A percentile compares a stretch with the other conserved stretches of the same genome.
Conservation (phyloP, 2,329 filamentous ascomycete genomes). For the Pseudocercospora crystallina region DNA sequence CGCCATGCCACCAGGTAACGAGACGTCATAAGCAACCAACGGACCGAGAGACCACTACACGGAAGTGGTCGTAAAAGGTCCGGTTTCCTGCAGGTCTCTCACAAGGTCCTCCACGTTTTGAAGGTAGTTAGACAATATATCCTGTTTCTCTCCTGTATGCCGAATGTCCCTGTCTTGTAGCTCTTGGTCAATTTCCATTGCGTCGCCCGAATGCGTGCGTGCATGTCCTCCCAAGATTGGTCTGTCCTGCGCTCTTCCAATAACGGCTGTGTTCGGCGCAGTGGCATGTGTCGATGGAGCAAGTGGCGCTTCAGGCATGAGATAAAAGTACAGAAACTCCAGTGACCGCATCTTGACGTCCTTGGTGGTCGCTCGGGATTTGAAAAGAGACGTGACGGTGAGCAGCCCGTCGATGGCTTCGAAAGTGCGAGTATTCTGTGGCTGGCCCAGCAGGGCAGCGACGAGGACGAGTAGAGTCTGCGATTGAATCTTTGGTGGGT, state of each 20-base stretch:
- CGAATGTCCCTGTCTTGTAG: conserved; percentile 47
- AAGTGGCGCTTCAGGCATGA: conserved; percentile 80
- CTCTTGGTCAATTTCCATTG: conserved; percentile 36
- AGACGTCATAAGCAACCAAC: no score
- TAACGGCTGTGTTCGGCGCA: conserved; percentile 29
- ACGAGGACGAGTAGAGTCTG: conserved; percentile 88
- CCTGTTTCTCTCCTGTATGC: conserved; percentile 78
- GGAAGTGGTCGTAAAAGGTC: conserved; percentile 55
- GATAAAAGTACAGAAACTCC: conserved; percentile 97
- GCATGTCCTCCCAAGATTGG: conserved; percentile 25
- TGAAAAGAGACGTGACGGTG: conserved; percentile 90
- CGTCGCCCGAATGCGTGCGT: conserved; percentile 36
- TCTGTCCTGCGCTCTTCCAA: conserved; percentile 29
- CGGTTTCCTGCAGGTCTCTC: conserved; percentile 72
- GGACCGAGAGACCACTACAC: neutral
- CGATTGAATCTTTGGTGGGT: conserved; percentile 88
- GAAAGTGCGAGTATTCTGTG: conserved; percentile 86
- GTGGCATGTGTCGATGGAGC: conserved; percentile 21
- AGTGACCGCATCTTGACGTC: conserved; percentile 95
- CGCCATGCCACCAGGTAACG: no score
- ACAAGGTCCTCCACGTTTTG: conserved; percentile 83
- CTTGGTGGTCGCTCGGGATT: conserved; percentile 77
- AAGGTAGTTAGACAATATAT: conserved; percentile 72
- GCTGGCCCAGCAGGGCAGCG: conserved; percentile 80
- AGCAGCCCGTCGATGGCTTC: conserved; percentile 88